phyloP scores from a whole-genome alignment of 129 eudicot species.

The Oenanthe sinensis region DNA sequence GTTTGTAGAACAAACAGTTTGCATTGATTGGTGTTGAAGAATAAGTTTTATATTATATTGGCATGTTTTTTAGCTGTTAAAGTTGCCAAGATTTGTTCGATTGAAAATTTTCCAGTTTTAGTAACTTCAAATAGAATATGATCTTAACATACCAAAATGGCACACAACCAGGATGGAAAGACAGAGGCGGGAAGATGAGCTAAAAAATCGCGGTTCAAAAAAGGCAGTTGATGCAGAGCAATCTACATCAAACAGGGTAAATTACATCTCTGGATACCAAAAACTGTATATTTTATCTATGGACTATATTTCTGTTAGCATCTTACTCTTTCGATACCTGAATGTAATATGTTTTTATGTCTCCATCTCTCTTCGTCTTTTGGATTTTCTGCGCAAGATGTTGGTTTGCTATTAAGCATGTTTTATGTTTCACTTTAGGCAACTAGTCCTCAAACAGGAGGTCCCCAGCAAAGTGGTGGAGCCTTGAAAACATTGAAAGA shows the following conservation, averaged over 20 bases:
- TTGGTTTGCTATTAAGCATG: neutral
- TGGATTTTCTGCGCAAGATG: neutral
- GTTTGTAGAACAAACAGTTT: neutral
- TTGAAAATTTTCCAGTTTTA: neutral
- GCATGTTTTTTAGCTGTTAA: neutral
- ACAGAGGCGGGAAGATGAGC: conserved; percentile 91
- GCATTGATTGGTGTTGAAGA: neutral
- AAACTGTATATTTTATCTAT: neutral
- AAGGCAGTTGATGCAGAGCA: conserved; percentile 78
- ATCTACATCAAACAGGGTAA: conserved; percentile 74
- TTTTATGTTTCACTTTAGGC: conserved; percentile 42
- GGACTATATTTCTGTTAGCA: neutral
- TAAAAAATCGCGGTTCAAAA: conserved; percentile 69
- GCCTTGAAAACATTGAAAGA: conserved; percentile 84
- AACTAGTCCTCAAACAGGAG: conserved; percentile 79
- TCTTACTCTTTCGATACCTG: neutral
- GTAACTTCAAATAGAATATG: neutral
- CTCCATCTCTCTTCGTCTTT: neutral
- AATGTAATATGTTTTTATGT: neutral
- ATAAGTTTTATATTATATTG: neutral
- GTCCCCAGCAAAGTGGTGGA: conserved; percentile 53
- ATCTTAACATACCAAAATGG: conserved; percentile 2
- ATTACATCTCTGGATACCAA: neutral
- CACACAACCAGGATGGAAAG: conserved; percentile 77
- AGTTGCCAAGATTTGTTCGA: neutral